These are phyloP conservation scores for Trametes cinnabarina DNA, from an alignment of 768 basidiomycete species.

Conservation along the genomic window DNA sequence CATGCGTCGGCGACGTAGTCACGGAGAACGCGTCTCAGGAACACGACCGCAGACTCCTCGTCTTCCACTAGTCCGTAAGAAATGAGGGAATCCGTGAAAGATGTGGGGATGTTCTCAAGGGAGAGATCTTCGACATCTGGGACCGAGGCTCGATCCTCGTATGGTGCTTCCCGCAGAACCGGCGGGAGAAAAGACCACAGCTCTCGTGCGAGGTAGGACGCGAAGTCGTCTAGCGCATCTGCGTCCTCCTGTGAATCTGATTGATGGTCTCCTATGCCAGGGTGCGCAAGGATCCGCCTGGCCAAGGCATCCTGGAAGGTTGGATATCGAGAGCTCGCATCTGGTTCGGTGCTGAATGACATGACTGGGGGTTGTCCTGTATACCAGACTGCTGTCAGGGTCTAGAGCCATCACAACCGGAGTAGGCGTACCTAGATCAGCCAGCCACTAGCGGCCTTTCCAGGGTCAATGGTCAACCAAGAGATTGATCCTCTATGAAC, in stretches of 20 bases:
- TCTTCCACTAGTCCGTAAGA: conserved; percentile 47
- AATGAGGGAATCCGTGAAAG: conserved; percentile 49
- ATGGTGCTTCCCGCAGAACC: conserved; percentile 36
- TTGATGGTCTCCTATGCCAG: conserved; percentile 13
- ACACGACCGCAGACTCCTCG: conserved; percentile 37
- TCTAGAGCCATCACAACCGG: no score
- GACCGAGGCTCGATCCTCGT: conserved; percentile 33
- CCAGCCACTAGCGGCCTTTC: no score
- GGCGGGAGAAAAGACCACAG: conserved; percentile 45
- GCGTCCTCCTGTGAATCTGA: conserved; percentile 18
- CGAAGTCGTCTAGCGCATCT: conserved; percentile 50
- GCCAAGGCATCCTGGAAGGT: conserved; percentile 49
- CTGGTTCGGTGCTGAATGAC: not conserved
- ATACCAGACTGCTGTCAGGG: no score
- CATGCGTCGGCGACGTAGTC: conserved; percentile 47
- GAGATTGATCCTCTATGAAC: no score
- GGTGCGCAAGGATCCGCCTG: conserved; percentile 36
- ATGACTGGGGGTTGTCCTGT: no score
- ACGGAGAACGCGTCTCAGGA: conserved; percentile 41
- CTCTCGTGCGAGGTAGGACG: conserved; percentile 50
- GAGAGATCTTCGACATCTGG: conserved; percentile 38
- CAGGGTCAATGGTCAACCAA: no score
- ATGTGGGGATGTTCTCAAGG: conserved; percentile 39
- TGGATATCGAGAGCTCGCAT: conserved; percentile 13
- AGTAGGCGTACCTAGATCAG: no score